Evolutionary conservation across 768 basidiomycete species (phyloP).

Genomic region (Amanita polypyramis): DNA sequence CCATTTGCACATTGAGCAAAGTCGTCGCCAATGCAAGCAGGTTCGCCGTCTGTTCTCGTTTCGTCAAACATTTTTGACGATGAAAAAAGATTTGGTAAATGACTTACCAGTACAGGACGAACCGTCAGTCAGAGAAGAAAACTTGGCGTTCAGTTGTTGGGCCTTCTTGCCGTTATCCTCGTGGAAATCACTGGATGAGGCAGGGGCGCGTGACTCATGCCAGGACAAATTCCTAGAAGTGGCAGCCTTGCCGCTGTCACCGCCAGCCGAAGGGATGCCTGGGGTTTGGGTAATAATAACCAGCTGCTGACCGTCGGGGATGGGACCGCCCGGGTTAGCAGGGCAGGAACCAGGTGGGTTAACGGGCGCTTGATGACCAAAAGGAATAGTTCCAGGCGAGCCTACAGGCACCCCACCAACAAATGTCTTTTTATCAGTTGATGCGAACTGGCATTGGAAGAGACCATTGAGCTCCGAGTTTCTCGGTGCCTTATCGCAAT

Average conservation of each 20-base stretch:
- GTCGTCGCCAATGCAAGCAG: constrained; percentile 31
- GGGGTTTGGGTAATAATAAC: constrained; percentile 23
- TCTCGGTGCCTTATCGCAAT: constrained; percentile 42
- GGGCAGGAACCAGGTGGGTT: constrained; percentile 41
- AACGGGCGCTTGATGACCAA: constrained; percentile 29
- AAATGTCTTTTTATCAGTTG: constrained; percentile 33
- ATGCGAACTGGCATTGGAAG: constrained; percentile 50
- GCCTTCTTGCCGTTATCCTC: constrained; percentile 39
- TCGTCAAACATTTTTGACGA: too few species aligned
- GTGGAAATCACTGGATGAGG: constrained; percentile 20
- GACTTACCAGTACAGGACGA: constrained; percentile 30
- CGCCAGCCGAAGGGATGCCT: constrained; percentile 16
- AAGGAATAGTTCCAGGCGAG: constrained; percentile 39
- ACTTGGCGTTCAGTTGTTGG: constrained; percentile 41
- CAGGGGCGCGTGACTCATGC: too few species aligned
- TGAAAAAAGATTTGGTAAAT: too few species aligned
- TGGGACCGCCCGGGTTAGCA: constrained; percentile 34
- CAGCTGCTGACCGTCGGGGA: constrained; percentile 39
- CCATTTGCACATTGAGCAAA: constrained; percentile 47
- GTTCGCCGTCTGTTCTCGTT: constrained; percentile 23
- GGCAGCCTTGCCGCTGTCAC: not conserved
- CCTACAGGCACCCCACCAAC: constrained; percentile 34
- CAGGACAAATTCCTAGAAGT: too few species aligned
- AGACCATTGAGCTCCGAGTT: constrained; percentile 44
- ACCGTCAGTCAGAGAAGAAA: constrained; percentile 31